Conservation (phyloP, 768 basidiomycete species). For the Lactarius trivialis region DNA sequence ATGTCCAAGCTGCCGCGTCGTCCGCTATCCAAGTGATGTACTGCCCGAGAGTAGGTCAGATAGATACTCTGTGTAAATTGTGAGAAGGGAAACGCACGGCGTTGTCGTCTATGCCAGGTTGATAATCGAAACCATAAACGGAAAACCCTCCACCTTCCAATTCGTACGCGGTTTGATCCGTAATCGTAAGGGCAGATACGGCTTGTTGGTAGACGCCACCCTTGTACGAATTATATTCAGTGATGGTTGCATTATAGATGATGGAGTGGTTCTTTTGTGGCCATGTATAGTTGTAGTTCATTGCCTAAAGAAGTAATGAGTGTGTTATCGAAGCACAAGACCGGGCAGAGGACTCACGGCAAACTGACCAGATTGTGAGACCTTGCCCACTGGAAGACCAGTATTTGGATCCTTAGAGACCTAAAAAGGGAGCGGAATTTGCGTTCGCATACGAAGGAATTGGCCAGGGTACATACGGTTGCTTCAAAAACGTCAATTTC, state of each 20-base stretch:
- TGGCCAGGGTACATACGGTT: constrained; percentile 21
- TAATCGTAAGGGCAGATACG: constrained; percentile 59
- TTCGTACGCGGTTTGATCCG: constrained; percentile 33
- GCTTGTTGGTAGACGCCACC: constrained; percentile 84
- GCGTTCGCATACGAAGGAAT: background rate
- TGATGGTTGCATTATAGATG: background rate
- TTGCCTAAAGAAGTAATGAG: constrained; percentile 10
- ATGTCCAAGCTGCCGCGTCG: constrained; percentile 35
- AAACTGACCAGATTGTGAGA: constrained; percentile 23
- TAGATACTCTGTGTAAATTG: background rate
- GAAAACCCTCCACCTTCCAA: constrained; percentile 31
- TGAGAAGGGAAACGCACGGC: constrained; percentile 14
- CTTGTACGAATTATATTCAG: constrained; percentile 47
- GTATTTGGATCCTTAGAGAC: background rate
- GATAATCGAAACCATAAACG: constrained; percentile 41
- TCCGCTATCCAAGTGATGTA: constrained; percentile 43
- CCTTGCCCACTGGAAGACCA: background rate
- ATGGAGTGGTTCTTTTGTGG: background rate
- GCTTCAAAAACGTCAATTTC: constrained; percentile 72
- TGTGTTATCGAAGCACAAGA: background rate
- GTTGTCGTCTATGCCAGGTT: constrained; percentile 29
- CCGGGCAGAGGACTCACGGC: constrained; percentile 11
- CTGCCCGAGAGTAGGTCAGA: constrained; percentile 3
- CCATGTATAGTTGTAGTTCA: constrained; percentile 19
- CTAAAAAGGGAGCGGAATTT: background rate